Base-by-base conservation (phyloP, 148 eudicot species). In the Diospyros lotus region DNA sequence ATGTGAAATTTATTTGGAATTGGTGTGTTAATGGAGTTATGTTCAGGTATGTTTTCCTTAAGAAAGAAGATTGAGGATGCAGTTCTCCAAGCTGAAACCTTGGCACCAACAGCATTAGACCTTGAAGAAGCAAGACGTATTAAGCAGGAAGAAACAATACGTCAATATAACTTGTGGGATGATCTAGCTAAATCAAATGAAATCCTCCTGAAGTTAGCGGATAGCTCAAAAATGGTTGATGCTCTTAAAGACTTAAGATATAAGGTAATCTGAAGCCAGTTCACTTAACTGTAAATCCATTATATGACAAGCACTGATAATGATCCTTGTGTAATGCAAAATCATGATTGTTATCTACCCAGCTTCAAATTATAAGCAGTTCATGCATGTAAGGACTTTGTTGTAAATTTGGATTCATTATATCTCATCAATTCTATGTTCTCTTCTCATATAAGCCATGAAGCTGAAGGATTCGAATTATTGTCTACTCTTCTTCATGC, bases 11-110 rank as follows among this genome's bases (percentile, higher is more conserved):
- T 4, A 11, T 13, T 28, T 17, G 40, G 9, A 52, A 28, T 14
- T 73, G 61, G 39, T 38, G 15, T 71, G 9, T 75, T 41, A 55
- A 2, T 63, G 66, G 42, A 44, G 15, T 58, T 62, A 68, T 75
- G 38, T 68, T 15, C 79, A 93, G 98, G 98, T 50, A 78, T 87
- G 87, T 91, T 88, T 87, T 87, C 97, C 4, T 69, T 94, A 71
- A 88, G 88, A 63, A 90, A 85, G 79, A 91, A 89, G 75, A 91
- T 94, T 78, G 90, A 91, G 77, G 93, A 90, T 81, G 82, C 88
- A 40, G 87, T 94, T 76, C 80, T 82, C 69, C 90, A 87, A 41
- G 98, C 90, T 46, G 97, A 94, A 85, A 90, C 80, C 77, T 77
- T 88, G 73, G 88, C 79, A 45, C 89, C 93, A 18, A 60, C 83